Evolutionary conservation across 1,284 basidiomycete genomes (phyloP).

Genomic region (Boletus calvinii): DNA sequence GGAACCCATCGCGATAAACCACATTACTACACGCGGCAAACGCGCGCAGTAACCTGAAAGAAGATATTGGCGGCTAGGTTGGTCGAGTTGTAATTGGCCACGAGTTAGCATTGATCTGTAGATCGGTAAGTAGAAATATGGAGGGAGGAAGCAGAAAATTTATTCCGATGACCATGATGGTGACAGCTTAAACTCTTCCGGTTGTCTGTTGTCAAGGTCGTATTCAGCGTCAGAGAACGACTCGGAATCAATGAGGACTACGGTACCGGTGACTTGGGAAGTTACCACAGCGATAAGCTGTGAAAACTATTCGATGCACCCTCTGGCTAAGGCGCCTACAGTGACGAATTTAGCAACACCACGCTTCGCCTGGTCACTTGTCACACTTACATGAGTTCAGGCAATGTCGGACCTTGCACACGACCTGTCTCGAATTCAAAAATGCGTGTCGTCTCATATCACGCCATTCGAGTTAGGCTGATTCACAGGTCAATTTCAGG

Average conservation of each 20-base stretch:
- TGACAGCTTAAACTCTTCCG: slow-evolving; percentile 10
- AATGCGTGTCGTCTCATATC: slow-evolving; percentile 14
- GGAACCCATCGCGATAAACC: slow-evolving; percentile 1
- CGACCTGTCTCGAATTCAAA: slow-evolving; percentile 10
- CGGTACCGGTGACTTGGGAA: slow-evolving; percentile 23
- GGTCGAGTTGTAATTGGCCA: background rate
- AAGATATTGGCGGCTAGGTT: background rate
- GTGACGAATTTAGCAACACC: slow-evolving; percentile 18
- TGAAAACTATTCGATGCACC: background rate
- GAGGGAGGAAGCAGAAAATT: slow-evolving; percentile 6
- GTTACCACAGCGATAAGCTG: slow-evolving; percentile 19
- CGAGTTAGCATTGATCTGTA: slow-evolving; percentile 3
- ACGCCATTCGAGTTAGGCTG: background rate
- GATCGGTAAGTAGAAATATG: background rate
- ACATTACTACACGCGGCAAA: slow-evolving; percentile 16
- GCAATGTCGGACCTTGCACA: slow-evolving; percentile 12
- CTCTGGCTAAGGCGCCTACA: slow-evolving; percentile 2
- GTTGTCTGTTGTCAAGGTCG: slow-evolving; percentile 5
- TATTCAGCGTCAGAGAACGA: background rate
- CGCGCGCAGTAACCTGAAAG: slow-evolving; percentile 5
- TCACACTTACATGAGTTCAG: slow-evolving; percentile 10
- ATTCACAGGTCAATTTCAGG: slow-evolving; percentile 3
- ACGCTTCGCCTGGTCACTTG: background rate
- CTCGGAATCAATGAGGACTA: slow-evolving; percentile 4
- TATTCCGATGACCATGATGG: slow-evolving; percentile 11